phyloP scores from a whole-genome alignment of 192 early-diverging fungal species.

The Coemansia sp. region DNA sequence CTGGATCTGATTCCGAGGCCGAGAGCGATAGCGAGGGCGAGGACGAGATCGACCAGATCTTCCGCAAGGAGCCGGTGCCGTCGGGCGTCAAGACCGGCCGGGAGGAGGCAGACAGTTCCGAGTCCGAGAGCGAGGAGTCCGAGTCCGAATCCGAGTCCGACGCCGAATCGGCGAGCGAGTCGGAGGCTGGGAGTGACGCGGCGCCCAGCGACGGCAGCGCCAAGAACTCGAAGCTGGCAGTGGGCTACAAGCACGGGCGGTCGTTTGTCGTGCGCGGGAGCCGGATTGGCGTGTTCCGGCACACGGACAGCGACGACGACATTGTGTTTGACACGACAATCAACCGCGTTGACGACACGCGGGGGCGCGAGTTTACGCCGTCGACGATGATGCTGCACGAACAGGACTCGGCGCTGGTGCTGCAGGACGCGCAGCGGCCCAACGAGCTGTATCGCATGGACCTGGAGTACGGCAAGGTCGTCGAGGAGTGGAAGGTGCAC shows the following conservation, averaged over 20 bases:
- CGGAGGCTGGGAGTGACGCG: constrained; percentile 21
- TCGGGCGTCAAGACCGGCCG: constrained; percentile 29
- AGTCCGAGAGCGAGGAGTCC: constrained; percentile 31
- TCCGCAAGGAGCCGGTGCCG: constrained; percentile 18
- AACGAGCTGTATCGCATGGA: constrained; percentile 86
- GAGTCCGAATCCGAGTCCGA: constrained; percentile 23
- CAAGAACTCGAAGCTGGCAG: constrained; percentile 71
- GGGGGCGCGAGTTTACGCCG: constrained; percentile 65
- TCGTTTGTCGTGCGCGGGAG: constrained; percentile 89
- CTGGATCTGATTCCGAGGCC: background rate
- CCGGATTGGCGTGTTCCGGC: constrained; percentile 84
- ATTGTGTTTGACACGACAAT: constrained; percentile 80
- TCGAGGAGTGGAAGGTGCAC: constrained; percentile 89
- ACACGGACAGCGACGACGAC: constrained; percentile 63
- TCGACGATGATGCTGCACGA: constrained; percentile 79
- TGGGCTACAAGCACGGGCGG: constrained; percentile 79
- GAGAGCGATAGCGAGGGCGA: background rate
- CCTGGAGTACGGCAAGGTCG: constrained; percentile 83
- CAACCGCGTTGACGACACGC: constrained; percentile 61
- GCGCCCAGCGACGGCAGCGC: constrained; percentile 4
- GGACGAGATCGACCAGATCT: constrained; percentile 21
- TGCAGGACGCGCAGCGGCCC: constrained; percentile 66
- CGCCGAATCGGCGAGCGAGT: constrained; percentile 15
- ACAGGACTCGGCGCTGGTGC: constrained; percentile 73
- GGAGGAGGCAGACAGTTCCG: constrained; percentile 32